Evolutionary conservation across 345 rosid genomes (phyloP), one percentile per base, ranked within the genome.

Genomic region (Gossypium sturtianum): DNA sequence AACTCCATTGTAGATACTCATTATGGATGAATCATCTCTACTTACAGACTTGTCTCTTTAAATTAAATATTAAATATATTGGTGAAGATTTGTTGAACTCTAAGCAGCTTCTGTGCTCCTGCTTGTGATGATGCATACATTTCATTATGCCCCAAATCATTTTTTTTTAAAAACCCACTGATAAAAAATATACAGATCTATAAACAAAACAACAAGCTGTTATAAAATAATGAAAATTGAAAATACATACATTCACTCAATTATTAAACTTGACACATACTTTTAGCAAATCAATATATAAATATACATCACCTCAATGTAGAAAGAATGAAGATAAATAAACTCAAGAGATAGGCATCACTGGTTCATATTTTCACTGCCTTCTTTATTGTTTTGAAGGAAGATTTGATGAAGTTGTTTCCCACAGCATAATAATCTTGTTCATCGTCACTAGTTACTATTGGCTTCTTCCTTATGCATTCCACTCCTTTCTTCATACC

Each of bases 401-500:
- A 87, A 80, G 97, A 89, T 80, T 78, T 86, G 79, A 88, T 84
- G 87, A 92, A 83, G 83, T 82, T 88, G 90, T 82, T 89, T 78
- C 88, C 83, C 41, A 79, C 82, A 58, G 81, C 84, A 34, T 74
- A 72, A 29, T 84, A 72, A 29, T 84, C 78, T 73, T 84, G 90
- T 48, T 90, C 87, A 68, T 86, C 93, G 6, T 90, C 93, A 57
- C 84, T 72, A 48, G 79, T 80, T 23, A 90, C 92, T 74, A 79
- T 71, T 0, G 91, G 91, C 83, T 89, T 93, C 90, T 87, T 94
- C 80, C 84, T 87, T 73, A 95, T 91, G 81, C 92, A 88, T 77
- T 91, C 94, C 29, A 90, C 93, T 59, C 97, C 94, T 79, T 90
- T 95, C 76, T 91, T 93, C 86, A 87, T 79, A 9, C 91, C 89